phyloP scores from a whole-genome alignment of 805 yeast genomes.

The Cyberlindnera samutprakarnensis region DNA sequence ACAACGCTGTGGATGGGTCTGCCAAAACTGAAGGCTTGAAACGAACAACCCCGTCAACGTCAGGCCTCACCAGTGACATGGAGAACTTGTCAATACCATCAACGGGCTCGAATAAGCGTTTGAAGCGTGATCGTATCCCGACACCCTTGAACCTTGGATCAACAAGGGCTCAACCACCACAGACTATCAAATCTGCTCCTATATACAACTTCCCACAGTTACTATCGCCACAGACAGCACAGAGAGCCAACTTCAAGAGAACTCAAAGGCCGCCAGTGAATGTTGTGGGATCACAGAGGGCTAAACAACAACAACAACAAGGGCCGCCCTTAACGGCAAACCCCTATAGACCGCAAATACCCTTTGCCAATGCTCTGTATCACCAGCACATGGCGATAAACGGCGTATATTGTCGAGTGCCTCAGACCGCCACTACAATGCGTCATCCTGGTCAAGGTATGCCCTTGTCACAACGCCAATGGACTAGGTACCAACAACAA shows the following conservation, averaged over 20 bases:
- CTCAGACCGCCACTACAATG: constrained; percentile 17
- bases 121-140: constrained; percentile 24
- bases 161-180: constrained; percentile 13
- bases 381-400: constrained; percentile 1
- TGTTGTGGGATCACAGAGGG: background rate
- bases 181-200: constrained; percentile 27
- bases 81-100: constrained; percentile 18
- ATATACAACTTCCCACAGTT: constrained; percentile 16
- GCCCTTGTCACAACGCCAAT: constrained; percentile 19
- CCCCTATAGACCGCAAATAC: background rate
- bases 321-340: background rate
- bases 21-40: constrained; percentile 4
- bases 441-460: constrained; percentile 15
- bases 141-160: constrained; percentile 22
- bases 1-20: constrained; percentile 1
- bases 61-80: constrained; percentile 12
- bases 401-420: constrained; percentile 1
- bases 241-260: constrained; percentile 9
- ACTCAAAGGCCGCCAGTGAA: background rate
- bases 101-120: constrained; percentile 13
- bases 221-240: constrained; percentile 12
- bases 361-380: constrained; percentile 1
- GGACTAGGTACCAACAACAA: constrained; percentile 20
- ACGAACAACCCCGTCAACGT: constrained; percentile 7
- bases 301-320: background rate